Base-by-base conservation (phyloP, 768 basidiomycete species). In the Termitomyces sp. region DNA sequence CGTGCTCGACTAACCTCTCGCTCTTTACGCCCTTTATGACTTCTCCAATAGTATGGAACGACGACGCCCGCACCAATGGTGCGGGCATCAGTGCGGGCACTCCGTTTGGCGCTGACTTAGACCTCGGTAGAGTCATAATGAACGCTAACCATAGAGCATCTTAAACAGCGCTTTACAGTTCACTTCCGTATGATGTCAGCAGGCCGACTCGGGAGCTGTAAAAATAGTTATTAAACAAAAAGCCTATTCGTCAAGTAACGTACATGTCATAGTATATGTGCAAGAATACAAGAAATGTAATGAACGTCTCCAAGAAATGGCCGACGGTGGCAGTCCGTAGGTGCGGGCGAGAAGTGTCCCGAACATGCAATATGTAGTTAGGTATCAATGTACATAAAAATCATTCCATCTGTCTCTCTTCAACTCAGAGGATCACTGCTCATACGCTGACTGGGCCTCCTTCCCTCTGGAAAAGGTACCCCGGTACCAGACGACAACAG, bases 381-480 rank as follows among this genome's bases (percentile, higher is more conserved):
- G 41, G 53, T 54, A 33, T 45, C 31, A 27, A 33, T 55, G 33
- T 55, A 46, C 54, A 18, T 42, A 16, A 42, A 3, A 46, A 31
- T 44, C 30, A 6, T 31, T 24, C 27, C 18, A 30, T 45, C n/a
- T n/a, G 20, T 55, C 22, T 36, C 18, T 34, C 31, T 55, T 47
- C 54, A 47, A 15, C 69, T 76, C 63, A 74, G 60, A 49, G 69
- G 69, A 62, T 76, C 77, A 57, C 67, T 70, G 61, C 71, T 74
- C 68, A 70, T 74, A 18, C 73, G 66, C 41, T 67, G 72, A 22
- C 63, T 59, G 42, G 65, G 66, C 33, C 64, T 70, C 56, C 68
- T 70, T 48, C 75, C 68, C 58, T 78, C 76, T 34, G 86, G 86
- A 70, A 88, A 88, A 22, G 86, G 86, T 51, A 88, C 83, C 18